Evolutionary conservation across 2,329 filamentous ascomycete genomes (phyloP).

Genomic region (Phyllosticta ampelicida): DNA sequence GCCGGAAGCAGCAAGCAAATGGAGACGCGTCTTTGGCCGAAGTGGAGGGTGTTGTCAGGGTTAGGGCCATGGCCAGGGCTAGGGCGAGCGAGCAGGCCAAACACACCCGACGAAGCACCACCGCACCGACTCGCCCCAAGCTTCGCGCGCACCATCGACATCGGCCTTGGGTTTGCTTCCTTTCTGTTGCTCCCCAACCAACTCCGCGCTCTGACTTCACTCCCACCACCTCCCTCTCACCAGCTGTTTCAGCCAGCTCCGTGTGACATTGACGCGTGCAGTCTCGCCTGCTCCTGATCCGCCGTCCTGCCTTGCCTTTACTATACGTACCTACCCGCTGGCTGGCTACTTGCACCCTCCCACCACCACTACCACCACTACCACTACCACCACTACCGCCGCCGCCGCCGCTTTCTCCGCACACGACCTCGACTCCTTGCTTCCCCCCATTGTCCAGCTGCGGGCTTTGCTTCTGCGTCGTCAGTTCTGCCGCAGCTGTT

Average conservation of each 20-base stretch:
- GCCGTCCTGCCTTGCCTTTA: not conserved
- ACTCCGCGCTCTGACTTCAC: not conserved
- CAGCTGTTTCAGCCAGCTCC: not conserved
- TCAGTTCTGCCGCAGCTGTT: constrained; percentile 1
- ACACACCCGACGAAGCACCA: not conserved
- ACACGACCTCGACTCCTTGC: constrained; percentile 9
- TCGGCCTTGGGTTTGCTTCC: not conserved
- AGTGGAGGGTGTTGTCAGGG: not conserved
- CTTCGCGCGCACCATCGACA: not conserved
- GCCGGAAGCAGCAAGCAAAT: not conserved
- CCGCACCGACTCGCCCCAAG: not conserved
- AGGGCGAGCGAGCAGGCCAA: too few relatives aligned
- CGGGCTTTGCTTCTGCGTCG: not conserved
- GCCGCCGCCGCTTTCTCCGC: not conserved
- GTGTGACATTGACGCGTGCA: not conserved
- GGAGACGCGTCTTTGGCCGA: not conserved
- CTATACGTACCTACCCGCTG: not conserved
- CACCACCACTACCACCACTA: not conserved
- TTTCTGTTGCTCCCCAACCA: not conserved
- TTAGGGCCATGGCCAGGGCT: too few relatives aligned
- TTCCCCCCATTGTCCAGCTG: not conserved
- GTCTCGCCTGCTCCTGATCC: not conserved
- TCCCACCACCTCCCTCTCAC: not conserved
- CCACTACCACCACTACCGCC: not conserved
- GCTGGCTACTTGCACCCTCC: not conserved